Evolutionary conservation across 768 basidiomycete species (phyloP), one percentile per base, ranked within the genome.

Genomic region (Trametes villosa): DNA sequence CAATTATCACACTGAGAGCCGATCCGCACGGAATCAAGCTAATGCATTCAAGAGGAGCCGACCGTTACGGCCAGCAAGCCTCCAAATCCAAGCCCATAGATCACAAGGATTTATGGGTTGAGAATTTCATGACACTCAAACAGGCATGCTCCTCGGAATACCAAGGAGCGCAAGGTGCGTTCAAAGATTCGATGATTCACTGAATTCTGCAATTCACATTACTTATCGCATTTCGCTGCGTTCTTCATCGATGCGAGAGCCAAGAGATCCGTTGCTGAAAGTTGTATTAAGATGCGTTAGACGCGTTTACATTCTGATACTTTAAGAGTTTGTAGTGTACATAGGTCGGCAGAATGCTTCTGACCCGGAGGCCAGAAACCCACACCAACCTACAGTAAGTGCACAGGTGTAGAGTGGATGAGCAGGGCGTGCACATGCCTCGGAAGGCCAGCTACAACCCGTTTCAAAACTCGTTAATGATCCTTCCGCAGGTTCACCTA

Each of bases 151-250:
- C 83, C 78, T 80, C 81, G 80, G 85, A 87, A 85, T 86, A 83
- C 86, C 84, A 83, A 81, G 78, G 82, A 80, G 86, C 79, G 83
- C 86, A 88, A 87, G 84, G 77, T 87, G 87, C 84, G 81, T 87
- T 87, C 85, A 87, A 88, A 87, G 84, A 86, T 85, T 88, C 83
- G 83, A 88, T 86, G 86, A 86, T 86, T 86, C 85, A 86, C 85
- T 85, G 83, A 83, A 85, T 83, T 85, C 84, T 85, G 84, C 85
- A 86, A 86, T 86, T 87, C 86, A 87, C 85, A 88, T 86, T 86
- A 87, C 84, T 81, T 87, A 85, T 87, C 83, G 81, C 86, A 83
- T 82, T 86, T 87, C 81, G 83, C 86, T 86, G 85, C 83, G 80
- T 86, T 86, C 86, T 87, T 87, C 86, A 86, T 86, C 82, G 84